phyloP scores from a whole-genome alignment of 345 rosid genomes.

The Corchorus olitorius region DNA sequence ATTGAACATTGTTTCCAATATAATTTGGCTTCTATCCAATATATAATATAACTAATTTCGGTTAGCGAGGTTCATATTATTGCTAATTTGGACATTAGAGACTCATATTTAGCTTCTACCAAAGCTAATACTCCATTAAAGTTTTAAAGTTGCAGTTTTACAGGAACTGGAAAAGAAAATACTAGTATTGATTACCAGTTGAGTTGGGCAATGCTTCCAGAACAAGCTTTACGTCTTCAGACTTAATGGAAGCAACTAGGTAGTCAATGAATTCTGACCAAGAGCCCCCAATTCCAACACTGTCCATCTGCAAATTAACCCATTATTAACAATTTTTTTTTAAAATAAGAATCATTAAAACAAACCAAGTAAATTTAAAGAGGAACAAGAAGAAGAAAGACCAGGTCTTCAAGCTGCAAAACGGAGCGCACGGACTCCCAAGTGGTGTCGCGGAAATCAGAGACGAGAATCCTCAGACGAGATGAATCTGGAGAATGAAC shows the following conservation, averaged over 20 bases:
- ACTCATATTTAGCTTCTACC: not conserved
- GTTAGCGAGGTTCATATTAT: not conserved
- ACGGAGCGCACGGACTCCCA: slow-evolving; percentile 71
- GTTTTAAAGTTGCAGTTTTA: not conserved
- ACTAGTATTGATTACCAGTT: slow-evolving; percentile 37
- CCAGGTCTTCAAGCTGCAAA: slow-evolving; percentile 84
- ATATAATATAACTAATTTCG: not conserved
- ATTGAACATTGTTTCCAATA: not conserved
- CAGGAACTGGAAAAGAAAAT: not conserved
- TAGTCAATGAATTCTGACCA: slow-evolving; percentile 87
- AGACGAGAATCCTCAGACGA: slow-evolving; percentile 54
- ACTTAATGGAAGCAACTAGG: slow-evolving; percentile 59
- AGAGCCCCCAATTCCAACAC: slow-evolving; percentile 78
- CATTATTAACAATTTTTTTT: not conserved
- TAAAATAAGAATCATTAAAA: not conserved
- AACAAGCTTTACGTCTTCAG: slow-evolving; percentile 75
- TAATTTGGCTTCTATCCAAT: not conserved
- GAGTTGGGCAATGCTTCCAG: slow-evolving; percentile 40
- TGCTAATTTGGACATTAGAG: not conserved
- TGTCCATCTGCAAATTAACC: slow-evolving; percentile 63
- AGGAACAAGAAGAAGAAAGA: slow-evolving; percentile 21
- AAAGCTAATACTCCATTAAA: not conserved
- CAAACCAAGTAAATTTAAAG: not conserved
- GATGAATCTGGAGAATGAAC: slow-evolving; percentile 66
- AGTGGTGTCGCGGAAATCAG: slow-evolving; percentile 60